These are phyloP conservation scores for Tylopilus rubrobrunneus DNA, from an alignment of 768 basidiomycete species.

Conservation along the genomic window DNA sequence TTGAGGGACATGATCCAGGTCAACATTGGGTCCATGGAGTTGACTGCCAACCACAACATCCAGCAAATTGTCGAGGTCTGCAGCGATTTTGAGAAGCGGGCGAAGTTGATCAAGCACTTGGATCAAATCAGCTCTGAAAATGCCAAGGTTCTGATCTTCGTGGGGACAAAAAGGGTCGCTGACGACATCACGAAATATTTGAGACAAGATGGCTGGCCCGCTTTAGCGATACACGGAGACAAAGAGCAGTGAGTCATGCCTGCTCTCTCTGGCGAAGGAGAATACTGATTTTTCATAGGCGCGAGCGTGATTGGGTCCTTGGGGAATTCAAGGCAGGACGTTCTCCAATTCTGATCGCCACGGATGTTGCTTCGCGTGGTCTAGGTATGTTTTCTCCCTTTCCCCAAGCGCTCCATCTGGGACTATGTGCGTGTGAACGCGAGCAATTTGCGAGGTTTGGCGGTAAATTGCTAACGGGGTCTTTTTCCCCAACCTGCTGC, in stretches of 20 bases:
- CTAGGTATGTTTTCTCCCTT: slow-evolving; percentile 78
- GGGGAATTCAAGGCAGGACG: slow-evolving; percentile 98
- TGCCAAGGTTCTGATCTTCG: slow-evolving; percentile 98
- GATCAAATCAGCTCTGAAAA: slow-evolving; percentile 96
- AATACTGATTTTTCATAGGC: slow-evolving; percentile 40
- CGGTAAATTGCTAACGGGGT: slow-evolving; percentile 20
- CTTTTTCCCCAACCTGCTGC: slow-evolving; percentile 17
- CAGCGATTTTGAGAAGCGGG: slow-evolving; percentile 96
- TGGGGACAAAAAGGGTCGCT: slow-evolving; percentile 95
- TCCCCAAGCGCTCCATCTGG: slow-evolving; percentile 32
- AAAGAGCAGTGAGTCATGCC: slow-evolving; percentile 81
- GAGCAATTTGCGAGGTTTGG: slow-evolving; percentile 29
- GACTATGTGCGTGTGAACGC: slow-evolving; percentile 30
- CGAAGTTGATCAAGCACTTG: slow-evolving; percentile 93
- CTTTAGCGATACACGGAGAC: slow-evolving; percentile 97
- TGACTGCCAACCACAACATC: slow-evolving; percentile 98
- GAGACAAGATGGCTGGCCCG: slow-evolving; percentile 99
- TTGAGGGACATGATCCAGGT: slow-evolving; percentile 95
- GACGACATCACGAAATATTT: slow-evolving; percentile 98
- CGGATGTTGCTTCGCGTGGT: slow-evolving; percentile 99
- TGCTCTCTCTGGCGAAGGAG: not conserved
- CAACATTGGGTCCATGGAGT: slow-evolving; percentile 98
- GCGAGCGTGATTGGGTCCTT: slow-evolving; percentile 99
- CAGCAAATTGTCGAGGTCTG: slow-evolving; percentile 93
- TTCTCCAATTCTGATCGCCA: slow-evolving; percentile 96